Percentiles rank a stretch among this genome's conserved stretches.
Evolutionary conservation across 177 flowering plant species (phyloP).

Genomic region (Telopea speciosissima): DNA sequence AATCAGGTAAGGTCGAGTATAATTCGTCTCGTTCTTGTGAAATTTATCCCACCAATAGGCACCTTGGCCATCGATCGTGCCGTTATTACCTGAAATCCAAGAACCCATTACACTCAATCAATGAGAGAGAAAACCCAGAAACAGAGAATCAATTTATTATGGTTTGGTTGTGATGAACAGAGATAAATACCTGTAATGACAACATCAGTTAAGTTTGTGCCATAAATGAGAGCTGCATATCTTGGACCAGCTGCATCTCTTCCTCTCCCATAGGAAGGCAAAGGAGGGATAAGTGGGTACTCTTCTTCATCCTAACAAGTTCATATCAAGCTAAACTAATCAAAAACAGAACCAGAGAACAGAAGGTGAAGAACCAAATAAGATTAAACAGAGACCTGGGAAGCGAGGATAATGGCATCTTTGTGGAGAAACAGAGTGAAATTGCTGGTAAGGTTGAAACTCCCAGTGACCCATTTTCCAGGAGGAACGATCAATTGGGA

Average conservation of each 20-base stretch:
- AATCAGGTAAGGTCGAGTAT: slow-evolving; percentile 38
- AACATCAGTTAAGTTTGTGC: slow-evolving; percentile 58
- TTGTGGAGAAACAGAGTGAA: slow-evolving; percentile 48
- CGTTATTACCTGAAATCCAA: slow-evolving; percentile 29
- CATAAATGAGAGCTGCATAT: slow-evolving; percentile 38
- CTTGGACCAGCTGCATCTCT: slow-evolving; percentile 45
- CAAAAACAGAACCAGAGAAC: background rate
- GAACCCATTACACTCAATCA: background rate
- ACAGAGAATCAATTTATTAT: too few species aligned
- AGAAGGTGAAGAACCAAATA: background rate
- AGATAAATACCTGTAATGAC: slow-evolving; percentile 38
- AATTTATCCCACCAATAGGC: slow-evolving; percentile 31
- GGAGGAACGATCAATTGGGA: slow-evolving; percentile 45
- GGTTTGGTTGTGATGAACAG: background rate
- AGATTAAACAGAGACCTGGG: slow-evolving; percentile 29
- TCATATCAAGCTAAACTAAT: background rate
- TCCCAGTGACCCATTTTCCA: slow-evolving; percentile 52
- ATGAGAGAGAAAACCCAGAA: background rate
- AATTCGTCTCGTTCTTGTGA: slow-evolving; percentile 12
- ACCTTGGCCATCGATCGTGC: slow-evolving; percentile 46
- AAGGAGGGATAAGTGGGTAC: slow-evolving; percentile 33
- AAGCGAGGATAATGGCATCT: slow-evolving; percentile 49
- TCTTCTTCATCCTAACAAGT: slow-evolving; percentile 23
- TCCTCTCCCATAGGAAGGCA: slow-evolving; percentile 62
- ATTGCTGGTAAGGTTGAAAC: slow-evolving; percentile 56